Evolutionary conservation across 768 basidiomycete genomes (phyloP).

Genomic region (Tricholoma sp.): DNA sequence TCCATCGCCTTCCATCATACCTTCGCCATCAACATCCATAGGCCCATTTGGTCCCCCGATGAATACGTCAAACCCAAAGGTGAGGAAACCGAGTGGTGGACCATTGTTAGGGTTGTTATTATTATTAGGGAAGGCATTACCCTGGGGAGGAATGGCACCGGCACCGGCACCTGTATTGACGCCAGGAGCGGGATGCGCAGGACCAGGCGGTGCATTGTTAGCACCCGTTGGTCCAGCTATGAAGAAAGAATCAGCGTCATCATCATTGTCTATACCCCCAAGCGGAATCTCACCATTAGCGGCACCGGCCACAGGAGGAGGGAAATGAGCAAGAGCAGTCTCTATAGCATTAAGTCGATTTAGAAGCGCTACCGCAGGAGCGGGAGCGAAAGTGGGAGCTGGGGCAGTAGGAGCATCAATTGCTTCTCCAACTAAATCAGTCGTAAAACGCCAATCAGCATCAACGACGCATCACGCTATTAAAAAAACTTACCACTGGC

Average conservation of each 20-base stretch:
- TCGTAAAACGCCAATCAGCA: not conserved
- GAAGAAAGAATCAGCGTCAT: not conserved
- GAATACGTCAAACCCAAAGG: slow-evolving; percentile 39
- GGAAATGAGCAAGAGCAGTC: not conserved
- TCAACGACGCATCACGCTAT: not conserved
- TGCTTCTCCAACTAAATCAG: not conserved
- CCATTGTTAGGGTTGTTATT: not conserved
- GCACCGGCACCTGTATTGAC: not conserved
- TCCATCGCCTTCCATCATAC: not conserved
- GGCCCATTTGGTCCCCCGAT: slow-evolving; percentile 13
- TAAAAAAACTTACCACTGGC: not conserved
- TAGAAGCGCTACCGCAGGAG: not conserved
- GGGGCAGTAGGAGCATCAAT: not conserved
- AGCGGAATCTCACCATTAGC: not conserved
- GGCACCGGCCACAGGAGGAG: too few relatives aligned
- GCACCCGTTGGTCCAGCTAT: not conserved
- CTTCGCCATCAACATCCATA: slow-evolving; percentile 3
- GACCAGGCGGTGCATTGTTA: not conserved
- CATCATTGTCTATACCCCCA: not conserved
- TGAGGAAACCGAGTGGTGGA: slow-evolving; percentile 22
- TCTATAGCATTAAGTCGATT: not conserved
- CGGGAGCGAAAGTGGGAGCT: not conserved
- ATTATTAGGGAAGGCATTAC: not conserved
- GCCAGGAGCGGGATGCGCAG: not conserved
- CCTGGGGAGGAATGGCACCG: not conserved